Base-by-base conservation (phyloP, 2,329 filamentous ascomycete genomes). In the Penicillium sp. region DNA sequence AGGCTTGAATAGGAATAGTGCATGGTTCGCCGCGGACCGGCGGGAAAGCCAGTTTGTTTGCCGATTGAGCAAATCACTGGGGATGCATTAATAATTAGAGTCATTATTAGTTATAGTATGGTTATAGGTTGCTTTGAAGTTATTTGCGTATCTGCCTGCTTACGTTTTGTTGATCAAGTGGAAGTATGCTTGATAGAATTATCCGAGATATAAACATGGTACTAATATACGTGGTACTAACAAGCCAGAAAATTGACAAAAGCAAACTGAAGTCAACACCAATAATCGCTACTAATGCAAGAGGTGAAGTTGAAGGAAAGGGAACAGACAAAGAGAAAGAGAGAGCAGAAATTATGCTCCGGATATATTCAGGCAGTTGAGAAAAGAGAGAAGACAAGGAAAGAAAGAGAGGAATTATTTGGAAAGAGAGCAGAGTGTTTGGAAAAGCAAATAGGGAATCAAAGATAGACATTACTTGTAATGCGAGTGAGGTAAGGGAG, bases 71-170 rank as follows among this genome's bases (percentile, higher is more conserved):
- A 38, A 52, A 58, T 61, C 14, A 26, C 50, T 1, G 55, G 45
- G 61, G 85, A 84, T 66, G 82, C 79, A 1, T 81, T 87, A 52
- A 63, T 87, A 59, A 81, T 88, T 61, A 87, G 85, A 0, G 85
- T 85, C 47, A 85, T 33, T 12, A n/a, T n/a, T n/a, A n/a, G n/a
- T n/a, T n/a, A n/a, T n/a, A n/a, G n/a, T n/a, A n/a, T n/a, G n/a
- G n/a, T n/a, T n/a, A n/a, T n/a, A n/a, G n/a, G n/a, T n/a, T n/a
- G n/a, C n/a, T n/a, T n/a, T 28, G 26, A 5, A 28, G 26, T 28
- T 28, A 28, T 4, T 5, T 28, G 82, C 26, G 83, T 84, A 23
- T 83, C 82, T 56, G 83, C 83, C 7, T 77, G 14, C 14, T n/a
- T 40, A 18, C 28, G 28, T 3, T 18, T 40, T 16, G 6, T n/a